Evolutionary conservation across 306 rosid genomes (phyloP).

Genomic region (Quercus glauca): DNA sequence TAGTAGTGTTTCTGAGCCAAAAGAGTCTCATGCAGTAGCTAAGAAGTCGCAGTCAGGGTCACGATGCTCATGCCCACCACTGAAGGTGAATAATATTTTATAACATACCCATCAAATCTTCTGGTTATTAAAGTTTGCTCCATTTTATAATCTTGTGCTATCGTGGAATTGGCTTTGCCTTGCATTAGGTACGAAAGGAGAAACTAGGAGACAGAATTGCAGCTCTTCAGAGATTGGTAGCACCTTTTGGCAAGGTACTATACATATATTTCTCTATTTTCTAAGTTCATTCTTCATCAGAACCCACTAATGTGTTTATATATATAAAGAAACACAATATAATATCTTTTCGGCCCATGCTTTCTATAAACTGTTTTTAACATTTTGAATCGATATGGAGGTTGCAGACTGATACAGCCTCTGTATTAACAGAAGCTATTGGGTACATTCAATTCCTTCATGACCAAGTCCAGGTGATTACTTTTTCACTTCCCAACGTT

Average conservation of each 20-base stretch:
- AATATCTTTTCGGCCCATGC: constrained; percentile 24
- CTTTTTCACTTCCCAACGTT: background rate
- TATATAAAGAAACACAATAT: background rate
- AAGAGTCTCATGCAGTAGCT: constrained; percentile 23
- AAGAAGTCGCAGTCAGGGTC: constrained; percentile 30
- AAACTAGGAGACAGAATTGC: constrained; percentile 60
- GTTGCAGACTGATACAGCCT: constrained; percentile 62
- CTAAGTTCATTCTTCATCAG: constrained; percentile 12
- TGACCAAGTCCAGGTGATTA: constrained; percentile 53
- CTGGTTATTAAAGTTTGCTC: background rate
- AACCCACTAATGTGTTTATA: constrained; percentile 16
- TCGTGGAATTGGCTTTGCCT: constrained; percentile 6
- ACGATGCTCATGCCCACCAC: constrained; percentile 39
- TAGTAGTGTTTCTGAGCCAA: constrained; percentile 10
- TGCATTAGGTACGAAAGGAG: constrained; percentile 56
- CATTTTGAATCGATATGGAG: background rate
- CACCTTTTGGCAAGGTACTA: constrained; percentile 74
- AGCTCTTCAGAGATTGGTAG: constrained; percentile 62
- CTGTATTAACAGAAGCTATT: constrained; percentile 60
- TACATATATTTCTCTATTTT: background rate
- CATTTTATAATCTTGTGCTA: background rate
- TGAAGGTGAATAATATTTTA: constrained; percentile 21
- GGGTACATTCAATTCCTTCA: constrained; percentile 71
- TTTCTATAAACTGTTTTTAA: background rate
- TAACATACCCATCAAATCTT: background rate